Conservation (phyloP, 345 rosid genomes). For the Rhodomyrtus tomentosa region DNA sequence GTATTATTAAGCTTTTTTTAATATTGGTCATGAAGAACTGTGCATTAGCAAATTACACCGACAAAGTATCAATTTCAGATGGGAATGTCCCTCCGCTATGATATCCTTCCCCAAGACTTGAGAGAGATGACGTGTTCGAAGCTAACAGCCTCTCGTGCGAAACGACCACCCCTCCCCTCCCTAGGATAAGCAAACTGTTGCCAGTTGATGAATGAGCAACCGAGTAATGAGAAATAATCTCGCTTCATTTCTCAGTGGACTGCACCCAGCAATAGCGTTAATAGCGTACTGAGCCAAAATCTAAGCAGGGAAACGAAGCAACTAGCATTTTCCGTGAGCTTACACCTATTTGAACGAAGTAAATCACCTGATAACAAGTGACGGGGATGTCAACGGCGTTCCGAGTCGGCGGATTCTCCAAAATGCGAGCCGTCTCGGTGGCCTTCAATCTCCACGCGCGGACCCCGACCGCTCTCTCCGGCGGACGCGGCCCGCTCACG, state of each 20-base stretch:
- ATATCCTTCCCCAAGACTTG: neutral
- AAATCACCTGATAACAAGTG: conserved; percentile 9
- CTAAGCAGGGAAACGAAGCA: neutral
- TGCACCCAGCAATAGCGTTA: neutral
- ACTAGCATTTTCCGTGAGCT: neutral
- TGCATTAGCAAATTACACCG: neutral
- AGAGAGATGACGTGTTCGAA: neutral
- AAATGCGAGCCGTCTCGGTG: neutral
- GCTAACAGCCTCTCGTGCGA: neutral
- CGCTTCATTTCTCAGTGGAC: neutral
- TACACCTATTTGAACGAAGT: neutral
- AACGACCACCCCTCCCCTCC: neutral
- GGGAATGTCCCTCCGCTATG: neutral
- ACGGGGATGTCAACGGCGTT: conserved; percentile 4
- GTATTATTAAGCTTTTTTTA: neutral
- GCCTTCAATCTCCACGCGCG: conserved; percentile 2
- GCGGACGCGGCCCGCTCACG: neutral
- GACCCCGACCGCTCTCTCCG: neutral
- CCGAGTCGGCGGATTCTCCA: conserved; percentile 7
- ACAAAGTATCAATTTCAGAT: neutral
- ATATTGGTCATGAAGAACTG: neutral
- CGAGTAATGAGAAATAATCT: neutral
- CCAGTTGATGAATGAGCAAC: neutral
- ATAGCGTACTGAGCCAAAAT: neutral
- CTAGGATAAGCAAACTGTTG: neutral